Evolutionary conservation across 2,329 filamentous ascomycete genomes (phyloP).

Genomic region (Trichoderma lentiforme): DNA sequence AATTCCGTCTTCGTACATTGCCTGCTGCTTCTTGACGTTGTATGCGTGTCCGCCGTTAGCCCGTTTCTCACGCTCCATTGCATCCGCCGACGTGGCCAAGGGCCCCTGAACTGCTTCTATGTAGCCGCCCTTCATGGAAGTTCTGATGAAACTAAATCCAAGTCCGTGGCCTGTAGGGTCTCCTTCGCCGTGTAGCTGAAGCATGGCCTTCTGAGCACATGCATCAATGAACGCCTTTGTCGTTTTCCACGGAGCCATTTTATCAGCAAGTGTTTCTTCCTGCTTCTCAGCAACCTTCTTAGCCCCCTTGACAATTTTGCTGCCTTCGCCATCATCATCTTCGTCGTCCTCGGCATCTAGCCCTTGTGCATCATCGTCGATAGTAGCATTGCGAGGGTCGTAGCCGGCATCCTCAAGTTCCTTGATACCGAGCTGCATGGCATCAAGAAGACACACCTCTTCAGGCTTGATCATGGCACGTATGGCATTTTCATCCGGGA

Average conservation of each 20-base stretch:
- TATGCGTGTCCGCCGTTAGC: conserved; percentile 93
- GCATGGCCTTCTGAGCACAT: conserved; percentile 92
- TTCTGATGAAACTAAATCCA: conserved; percentile 95
- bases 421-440: conserved; percentile 93
- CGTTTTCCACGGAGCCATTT: conserved; percentile 92
- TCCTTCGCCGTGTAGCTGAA: conserved; percentile 88
- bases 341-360: conserved; percentile 58
- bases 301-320: conserved; percentile 36
- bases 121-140: conserved; percentile 96
- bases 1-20: conserved; percentile 87
- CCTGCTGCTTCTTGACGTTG: conserved; percentile 93
- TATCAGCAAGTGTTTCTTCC: conserved; percentile 75
- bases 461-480: conserved; percentile 90
- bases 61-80: conserved; percentile 81
- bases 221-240: conserved; percentile 96
- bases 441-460: conserved; percentile 89
- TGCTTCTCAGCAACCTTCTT: conserved; percentile 48
- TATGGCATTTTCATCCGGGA: conserved; percentile 78
- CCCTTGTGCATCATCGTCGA: conserved; percentile 62
- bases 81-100: conserved; percentile 69
- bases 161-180: conserved; percentile 92
- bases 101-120: conserved; percentile 74
- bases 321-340: conserved; percentile 44
- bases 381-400: conserved; percentile 58
- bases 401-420: conserved; percentile 90